Percentiles rank a stretch among this genome's conserved stretches.
Conservation (phyloP, 805 yeast species). For the Wickerhamomyces sydowiorum region DNA sequence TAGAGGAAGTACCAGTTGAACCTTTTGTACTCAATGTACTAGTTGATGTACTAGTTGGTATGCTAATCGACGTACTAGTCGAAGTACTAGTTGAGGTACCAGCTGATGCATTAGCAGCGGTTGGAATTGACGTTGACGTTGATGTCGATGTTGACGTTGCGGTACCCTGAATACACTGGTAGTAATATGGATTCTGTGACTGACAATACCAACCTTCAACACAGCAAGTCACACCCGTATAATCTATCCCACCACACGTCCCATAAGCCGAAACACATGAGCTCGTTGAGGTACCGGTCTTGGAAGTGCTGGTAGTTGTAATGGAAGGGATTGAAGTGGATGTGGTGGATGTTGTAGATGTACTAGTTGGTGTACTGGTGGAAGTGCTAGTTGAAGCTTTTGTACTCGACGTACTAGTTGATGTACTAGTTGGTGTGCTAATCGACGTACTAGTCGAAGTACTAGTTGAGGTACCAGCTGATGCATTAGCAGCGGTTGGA, state of each 20-base stretch:
- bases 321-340: background rate
- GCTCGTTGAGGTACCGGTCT: background rate
- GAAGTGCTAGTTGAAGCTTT: background rate
- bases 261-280: constrained; percentile 1
- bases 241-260: constrained; percentile 1
- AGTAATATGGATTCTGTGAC: constrained; percentile 1
- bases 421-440: background rate
- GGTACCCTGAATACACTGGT: constrained; percentile 3
- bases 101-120: background rate
- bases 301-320: no score
- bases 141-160: background rate
- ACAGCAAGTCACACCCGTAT: background rate
- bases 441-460: background rate
- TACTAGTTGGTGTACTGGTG: background rate
- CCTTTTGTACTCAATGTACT: background rate
- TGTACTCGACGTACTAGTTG: background rate
- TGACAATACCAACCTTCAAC: background rate
- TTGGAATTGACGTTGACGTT: background rate
- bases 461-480: background rate
- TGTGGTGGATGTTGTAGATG: background rate
- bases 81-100: background rate
- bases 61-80: background rate
- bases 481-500: background rate
- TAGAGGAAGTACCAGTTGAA: background rate
- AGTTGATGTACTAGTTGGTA: background rate